These are phyloP conservation scores for Pneumocystis sp. DNA, from an alignment of 1,139 yeast genomes.

Conservation along the genomic window DNA sequence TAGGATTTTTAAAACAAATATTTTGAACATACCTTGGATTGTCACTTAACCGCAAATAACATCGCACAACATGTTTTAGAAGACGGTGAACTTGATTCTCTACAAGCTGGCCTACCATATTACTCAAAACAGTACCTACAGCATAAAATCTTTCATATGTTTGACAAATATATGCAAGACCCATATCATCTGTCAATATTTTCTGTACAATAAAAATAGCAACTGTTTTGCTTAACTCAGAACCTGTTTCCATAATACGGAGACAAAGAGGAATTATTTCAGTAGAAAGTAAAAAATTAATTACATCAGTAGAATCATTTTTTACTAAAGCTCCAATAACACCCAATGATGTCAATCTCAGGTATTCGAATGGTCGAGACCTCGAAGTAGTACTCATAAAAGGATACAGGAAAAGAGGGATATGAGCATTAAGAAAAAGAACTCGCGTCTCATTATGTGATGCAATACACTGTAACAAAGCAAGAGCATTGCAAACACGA, in stretches of 20 bases:
- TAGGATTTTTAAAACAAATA: neutral
- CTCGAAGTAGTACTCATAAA: constrained; percentile 83
- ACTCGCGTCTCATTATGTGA: constrained; percentile 83
- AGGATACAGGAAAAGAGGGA: constrained; percentile 84
- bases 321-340: constrained; percentile 95
- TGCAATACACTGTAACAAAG: constrained; percentile 89
- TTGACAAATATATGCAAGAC: constrained; percentile 81
- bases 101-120: constrained; percentile 77
- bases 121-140: constrained; percentile 72
- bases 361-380: constrained; percentile 83
- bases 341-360: constrained; percentile 82
- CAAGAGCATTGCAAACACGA: constrained; percentile 89
- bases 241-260: constrained; percentile 88
- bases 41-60: constrained; percentile 81
- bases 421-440: constrained; percentile 72
- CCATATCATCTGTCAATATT: constrained; percentile 80
- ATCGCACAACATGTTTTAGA: constrained; percentile 83
- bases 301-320: constrained; percentile 90
- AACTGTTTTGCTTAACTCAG: constrained; percentile 87
- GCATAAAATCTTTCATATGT: constrained; percentile 91
- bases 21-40: constrained; percentile 29
- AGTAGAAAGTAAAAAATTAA: constrained; percentile 74
- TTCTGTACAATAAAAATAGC: constrained; percentile 92
- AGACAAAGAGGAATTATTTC: constrained; percentile 91
- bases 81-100: constrained; percentile 62